Evolutionary conservation across 768 basidiomycete genomes (phyloP).

Genomic region (Paxillus ammoniavirescens): DNA sequence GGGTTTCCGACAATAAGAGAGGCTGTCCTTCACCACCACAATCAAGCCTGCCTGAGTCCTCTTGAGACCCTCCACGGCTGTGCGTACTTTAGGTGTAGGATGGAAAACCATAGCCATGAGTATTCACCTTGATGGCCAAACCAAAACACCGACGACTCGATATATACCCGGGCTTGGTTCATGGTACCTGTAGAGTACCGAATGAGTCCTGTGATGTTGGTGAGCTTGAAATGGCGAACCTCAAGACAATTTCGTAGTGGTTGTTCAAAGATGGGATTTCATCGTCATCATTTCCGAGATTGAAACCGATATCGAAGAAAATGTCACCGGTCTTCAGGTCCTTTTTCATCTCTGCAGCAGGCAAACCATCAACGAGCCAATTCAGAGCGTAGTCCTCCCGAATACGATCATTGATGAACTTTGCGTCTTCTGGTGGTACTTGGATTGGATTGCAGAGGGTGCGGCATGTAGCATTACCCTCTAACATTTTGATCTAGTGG

Average conservation of each 20-base stretch:
- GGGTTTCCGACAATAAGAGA: constrained; percentile 60
- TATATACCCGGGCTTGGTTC: constrained; percentile 62
- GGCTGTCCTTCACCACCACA: constrained; percentile 51
- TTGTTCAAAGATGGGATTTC: constrained; percentile 79
- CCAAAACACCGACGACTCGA: constrained; percentile 89
- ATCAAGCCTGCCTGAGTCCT: constrained; percentile 35
- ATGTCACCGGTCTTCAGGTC: constrained; percentile 77
- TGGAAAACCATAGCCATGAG: neutral
- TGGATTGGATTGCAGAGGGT: constrained; percentile 59
- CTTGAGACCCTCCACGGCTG: constrained; percentile 67
- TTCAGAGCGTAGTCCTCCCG: constrained; percentile 91
- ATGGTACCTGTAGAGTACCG: constrained; percentile 64
- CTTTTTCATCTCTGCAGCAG: constrained; percentile 88
- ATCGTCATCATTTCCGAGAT: constrained; percentile 74
- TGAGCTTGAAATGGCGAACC: constrained; percentile 39
- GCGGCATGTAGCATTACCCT: constrained; percentile 73
- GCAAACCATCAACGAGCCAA: constrained; percentile 93
- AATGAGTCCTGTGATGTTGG: constrained; percentile 5
- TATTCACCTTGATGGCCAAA: constrained; percentile 61
- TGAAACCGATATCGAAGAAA: constrained; percentile 94
- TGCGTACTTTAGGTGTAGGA: constrained; percentile 1
- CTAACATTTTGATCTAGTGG: constrained; percentile 74
- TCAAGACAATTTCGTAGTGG: constrained; percentile 85
- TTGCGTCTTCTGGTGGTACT: constrained; percentile 70
- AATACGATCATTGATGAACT: constrained; percentile 90